Evolutionary conservation across 345 rosid genomes (phyloP).

Genomic region (Cardamine chenopodiifolia): DNA sequence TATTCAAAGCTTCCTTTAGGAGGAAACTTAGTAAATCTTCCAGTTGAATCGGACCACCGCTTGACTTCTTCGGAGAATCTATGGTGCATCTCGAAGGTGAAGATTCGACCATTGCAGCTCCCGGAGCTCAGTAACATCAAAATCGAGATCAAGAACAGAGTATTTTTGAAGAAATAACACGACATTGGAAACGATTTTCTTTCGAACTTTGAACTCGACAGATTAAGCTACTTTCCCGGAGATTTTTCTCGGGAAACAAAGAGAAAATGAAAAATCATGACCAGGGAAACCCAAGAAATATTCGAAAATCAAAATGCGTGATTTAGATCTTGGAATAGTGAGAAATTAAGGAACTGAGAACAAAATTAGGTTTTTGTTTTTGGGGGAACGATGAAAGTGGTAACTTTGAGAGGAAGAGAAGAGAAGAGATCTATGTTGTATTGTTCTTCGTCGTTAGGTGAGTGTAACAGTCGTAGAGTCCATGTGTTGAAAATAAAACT

Average conservation of each 20-base stretch:
- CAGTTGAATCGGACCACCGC: slow-evolving; percentile 54
- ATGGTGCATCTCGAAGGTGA: slow-evolving; percentile 85
- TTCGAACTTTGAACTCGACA: background rate
- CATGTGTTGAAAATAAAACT: slow-evolving; percentile 34
- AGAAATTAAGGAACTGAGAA: background rate
- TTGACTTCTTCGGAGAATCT: slow-evolving; percentile 66
- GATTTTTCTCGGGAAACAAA: slow-evolving; percentile 36
- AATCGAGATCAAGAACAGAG: slow-evolving; percentile 45
- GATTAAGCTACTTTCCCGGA: slow-evolving; percentile 36
- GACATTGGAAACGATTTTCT: slow-evolving; percentile 37
- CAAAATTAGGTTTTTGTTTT: slow-evolving; percentile 29
- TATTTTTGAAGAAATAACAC: slow-evolving; percentile 36
- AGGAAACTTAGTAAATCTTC: slow-evolving; percentile 57
- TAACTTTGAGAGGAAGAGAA: slow-evolving; percentile 20
- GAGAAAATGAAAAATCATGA: slow-evolving; percentile 23
- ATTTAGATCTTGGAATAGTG: slow-evolving; percentile 21
- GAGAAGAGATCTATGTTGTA: background rate
- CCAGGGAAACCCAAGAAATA: background rate
- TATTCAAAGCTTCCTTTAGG: slow-evolving; percentile 67
- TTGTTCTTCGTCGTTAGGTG: slow-evolving; percentile 41
- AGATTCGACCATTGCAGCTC: slow-evolving; percentile 58
- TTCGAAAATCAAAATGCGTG: slow-evolving; percentile 8
- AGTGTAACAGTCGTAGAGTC: slow-evolving; percentile 35
- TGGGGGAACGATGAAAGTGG: background rate
- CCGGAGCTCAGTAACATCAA: slow-evolving; percentile 37